These are phyloP conservation scores for Verticillium dahliae DNA, from an alignment of 2,329 filamentous ascomycete species.

Conservation along the genomic window DNA sequence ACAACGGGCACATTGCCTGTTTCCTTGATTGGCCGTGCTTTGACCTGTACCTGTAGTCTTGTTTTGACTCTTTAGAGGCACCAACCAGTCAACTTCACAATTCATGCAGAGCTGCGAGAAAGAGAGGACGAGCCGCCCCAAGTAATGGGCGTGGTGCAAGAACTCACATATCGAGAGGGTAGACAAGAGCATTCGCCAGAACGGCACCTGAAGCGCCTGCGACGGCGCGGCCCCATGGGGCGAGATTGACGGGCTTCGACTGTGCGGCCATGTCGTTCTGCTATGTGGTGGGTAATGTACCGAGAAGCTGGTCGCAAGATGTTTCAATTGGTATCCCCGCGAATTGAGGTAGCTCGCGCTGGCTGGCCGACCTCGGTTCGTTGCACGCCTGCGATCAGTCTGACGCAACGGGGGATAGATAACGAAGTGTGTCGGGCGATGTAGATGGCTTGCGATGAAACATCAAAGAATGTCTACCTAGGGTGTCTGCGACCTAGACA, in stretches of 20 bases:
- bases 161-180: conserved; percentile 90
- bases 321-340: not conserved
- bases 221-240: conserved; percentile 88
- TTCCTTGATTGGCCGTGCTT: conserved; percentile 22
- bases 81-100: not conserved
- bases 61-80: conserved; percentile 72
- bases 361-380: not conserved
- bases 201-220: conserved; percentile 91
- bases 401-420: not conserved
- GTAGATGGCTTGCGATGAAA: not conserved
- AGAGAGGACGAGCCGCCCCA: not conserved
- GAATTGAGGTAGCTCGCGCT: not conserved
- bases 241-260: conserved; percentile 64
- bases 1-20: conserved; percentile 36
- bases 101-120: conserved; percentile 6
- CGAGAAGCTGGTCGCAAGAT: not conserved
- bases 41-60: conserved; percentile 89
- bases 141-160: not conserved
- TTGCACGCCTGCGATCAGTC: not conserved
- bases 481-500: not conserved
- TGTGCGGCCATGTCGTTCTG: conserved; percentile 39
- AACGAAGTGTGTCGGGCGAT: not conserved
- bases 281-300: not conserved
- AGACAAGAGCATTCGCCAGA: conserved; percentile 89
- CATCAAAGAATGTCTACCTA: not conserved